Evolutionary conservation across 2,329 filamentous ascomycete genomes (phyloP), one percentile per base, ranked within the genome.

Genomic region (Microdochium paspali): DNA sequence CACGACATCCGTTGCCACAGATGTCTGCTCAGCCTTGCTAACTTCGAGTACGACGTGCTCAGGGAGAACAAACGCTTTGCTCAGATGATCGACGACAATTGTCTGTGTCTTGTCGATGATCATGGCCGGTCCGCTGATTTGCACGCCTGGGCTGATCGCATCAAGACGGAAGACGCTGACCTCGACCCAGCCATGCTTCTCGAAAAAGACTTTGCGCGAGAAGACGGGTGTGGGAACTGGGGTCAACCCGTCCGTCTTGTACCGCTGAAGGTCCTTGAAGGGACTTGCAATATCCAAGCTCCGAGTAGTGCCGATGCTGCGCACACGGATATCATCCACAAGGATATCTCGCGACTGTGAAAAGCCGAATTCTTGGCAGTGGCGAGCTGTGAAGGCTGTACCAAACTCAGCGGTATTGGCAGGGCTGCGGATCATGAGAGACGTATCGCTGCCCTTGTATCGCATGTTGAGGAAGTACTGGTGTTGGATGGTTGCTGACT

Each of bases 71-170:
- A 53, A 61, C 1, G 65, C 63, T 9, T 56, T 60, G 7, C 61
- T 54, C 2, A 53, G 53, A 0, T 66, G 64, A 2, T 82, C 81
- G 9, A 90, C 77, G 2, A 89, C 80, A 48, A 90, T 86, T 0
- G 85, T 90, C 60, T 90, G 85, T 0, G 81, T 84, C 40, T 80
- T 77, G 56, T 85, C 85, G 24, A 84, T 82, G 47, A 89, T 75
- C 57, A 88, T 45, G 0, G 66, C 64, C 0, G 50, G 51, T 4
- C 46, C 35, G 2, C 47, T 18, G 2, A 49, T 35, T 39, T 48
- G 31, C 6, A 35, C 31, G n/a, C 31, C 31, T 48, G 24, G 49
- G 48, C 24, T 44, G 30, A 26, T 48, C 48, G 28, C 30, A 9
- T 47, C 44, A 26, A 55, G 50, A 2, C 42, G 46, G 42, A 52